Conservation (phyloP, 2,329 filamentous ascomycete species). For the Epichloe uncinata region DNA sequence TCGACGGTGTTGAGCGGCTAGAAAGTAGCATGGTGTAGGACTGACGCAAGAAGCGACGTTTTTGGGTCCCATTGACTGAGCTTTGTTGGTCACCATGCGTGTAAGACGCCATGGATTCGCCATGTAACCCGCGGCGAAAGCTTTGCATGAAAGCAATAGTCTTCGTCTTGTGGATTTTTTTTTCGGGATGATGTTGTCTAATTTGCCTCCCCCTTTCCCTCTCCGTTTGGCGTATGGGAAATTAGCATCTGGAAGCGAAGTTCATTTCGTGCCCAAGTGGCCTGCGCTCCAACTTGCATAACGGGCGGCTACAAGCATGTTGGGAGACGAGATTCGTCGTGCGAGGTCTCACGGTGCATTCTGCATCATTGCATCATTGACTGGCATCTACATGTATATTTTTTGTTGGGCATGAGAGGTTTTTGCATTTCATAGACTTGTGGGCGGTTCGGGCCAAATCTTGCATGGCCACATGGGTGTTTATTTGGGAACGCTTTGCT, state of each 20-base stretch:
- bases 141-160: not conserved
- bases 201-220: not conserved
- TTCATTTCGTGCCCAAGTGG: not conserved
- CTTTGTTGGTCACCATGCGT: too few species aligned
- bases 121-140: not conserved
- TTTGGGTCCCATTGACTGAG: not conserved
- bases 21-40: constrained; percentile 25
- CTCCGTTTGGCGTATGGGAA: not conserved
- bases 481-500: not conserved
- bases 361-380: not conserved
- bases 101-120: not conserved
- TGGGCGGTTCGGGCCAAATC: not conserved
- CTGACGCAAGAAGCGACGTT: not conserved
- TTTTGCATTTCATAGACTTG: not conserved
- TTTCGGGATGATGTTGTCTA: not conserved
- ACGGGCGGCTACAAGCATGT: too few species aligned
- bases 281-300: too few species aligned
- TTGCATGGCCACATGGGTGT: not conserved
- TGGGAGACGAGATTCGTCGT: not conserved
- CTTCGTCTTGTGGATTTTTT: not conserved
- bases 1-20: constrained; percentile 44
- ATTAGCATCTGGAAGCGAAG: not conserved
- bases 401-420: not conserved
- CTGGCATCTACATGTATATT: not conserved
- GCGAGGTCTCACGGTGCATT: too few species aligned